Conservation (phyloP, 1,284 basidiomycete genomes). For the Mycena citricolor region DNA sequence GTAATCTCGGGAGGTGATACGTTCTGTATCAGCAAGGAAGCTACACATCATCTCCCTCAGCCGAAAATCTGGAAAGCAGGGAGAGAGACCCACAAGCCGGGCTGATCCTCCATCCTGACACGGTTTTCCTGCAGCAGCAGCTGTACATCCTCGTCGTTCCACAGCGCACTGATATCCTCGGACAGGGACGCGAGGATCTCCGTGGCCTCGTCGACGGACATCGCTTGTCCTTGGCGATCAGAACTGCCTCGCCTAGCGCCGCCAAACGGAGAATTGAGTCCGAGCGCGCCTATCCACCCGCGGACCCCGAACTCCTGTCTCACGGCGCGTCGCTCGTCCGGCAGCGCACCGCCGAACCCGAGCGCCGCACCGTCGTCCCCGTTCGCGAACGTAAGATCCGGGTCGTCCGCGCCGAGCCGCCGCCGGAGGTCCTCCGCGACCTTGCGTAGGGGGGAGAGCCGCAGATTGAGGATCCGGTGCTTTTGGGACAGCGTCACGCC, state of each 20-base stretch:
- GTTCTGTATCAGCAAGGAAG: conserved; percentile 62
- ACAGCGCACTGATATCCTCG: conserved; percentile 58
- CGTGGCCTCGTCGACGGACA: conserved; percentile 46
- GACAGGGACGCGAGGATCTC: conserved; percentile 50
- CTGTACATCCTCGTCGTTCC: conserved; percentile 54
- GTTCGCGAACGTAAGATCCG: conserved; percentile 17
- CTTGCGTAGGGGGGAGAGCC: conserved; percentile 64
- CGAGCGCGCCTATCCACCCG: conserved; percentile 33
- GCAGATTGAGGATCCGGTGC: conserved; percentile 62
- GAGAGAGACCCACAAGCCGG: conserved; percentile 57
- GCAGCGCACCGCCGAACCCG: not conserved
- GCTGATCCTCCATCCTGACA: conserved; percentile 58
- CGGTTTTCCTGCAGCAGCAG: conserved; percentile 42
- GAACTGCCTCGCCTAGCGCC: conserved; percentile 28
- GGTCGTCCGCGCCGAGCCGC: conserved; percentile 41
- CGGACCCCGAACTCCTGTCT: conserved; percentile 17
- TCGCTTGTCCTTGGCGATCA: conserved; percentile 29
- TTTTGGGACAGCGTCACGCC: conserved; percentile 40
- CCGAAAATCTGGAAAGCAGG: conserved; percentile 4
- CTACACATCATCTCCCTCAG: conserved; percentile 29
- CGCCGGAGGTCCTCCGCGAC: conserved; percentile 66
- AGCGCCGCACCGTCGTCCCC: conserved; percentile 6
- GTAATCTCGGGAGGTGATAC: conserved; percentile 79
- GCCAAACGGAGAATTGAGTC: conserved; percentile 27
- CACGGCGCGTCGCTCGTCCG: not conserved